Conservation (phyloP, 352 stramenopile genomes). For the Globisporangium solare region DNA sequence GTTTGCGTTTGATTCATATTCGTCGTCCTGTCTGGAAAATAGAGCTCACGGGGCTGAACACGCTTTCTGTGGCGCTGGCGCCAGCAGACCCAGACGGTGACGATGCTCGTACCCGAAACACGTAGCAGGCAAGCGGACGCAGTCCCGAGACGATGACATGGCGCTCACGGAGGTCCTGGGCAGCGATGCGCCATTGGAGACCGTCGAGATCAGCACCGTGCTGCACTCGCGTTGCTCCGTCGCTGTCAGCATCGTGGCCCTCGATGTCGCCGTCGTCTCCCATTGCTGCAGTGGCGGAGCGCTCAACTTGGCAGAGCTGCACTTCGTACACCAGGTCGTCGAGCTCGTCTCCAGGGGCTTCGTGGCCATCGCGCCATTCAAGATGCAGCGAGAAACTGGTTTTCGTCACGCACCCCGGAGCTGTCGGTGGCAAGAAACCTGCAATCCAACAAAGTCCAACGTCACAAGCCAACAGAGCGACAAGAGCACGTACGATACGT, state of each 20-base stretch:
- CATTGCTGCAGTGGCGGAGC: background rate
- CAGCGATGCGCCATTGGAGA: conserved; percentile 11
- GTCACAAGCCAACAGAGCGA: background rate
- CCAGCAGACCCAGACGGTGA: background rate
- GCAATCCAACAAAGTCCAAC: background rate
- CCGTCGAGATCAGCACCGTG: too few species aligned
- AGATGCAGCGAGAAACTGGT: conserved; percentile 21
- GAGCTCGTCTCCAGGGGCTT: background rate
- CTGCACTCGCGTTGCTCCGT: too few species aligned
- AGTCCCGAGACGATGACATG: conserved; percentile 14
- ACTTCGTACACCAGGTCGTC: conserved; percentile 19
- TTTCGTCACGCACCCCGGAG: conserved; percentile 15
- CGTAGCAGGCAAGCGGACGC: conserved; percentile 18
- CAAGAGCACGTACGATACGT: conserved; percentile 19
- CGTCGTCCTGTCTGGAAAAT: conserved; percentile 24
- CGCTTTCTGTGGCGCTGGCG: conserved; percentile 3
- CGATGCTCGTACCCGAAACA: conserved; percentile 19
- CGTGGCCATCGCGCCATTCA: conserved; percentile 15
- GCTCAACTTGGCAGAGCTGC: conserved; percentile 18
- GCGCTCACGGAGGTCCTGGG: conserved; percentile 4
- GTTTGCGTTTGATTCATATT: conserved; percentile 22
- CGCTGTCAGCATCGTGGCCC: background rate
- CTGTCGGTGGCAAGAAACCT: conserved; percentile 20
- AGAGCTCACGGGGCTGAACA: conserved; percentile 16
- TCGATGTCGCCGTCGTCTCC: background rate